phyloP scores from a whole-genome alignment of 192 early-diverging fungal species.

The Entomortierella chlamydospora region DNA sequence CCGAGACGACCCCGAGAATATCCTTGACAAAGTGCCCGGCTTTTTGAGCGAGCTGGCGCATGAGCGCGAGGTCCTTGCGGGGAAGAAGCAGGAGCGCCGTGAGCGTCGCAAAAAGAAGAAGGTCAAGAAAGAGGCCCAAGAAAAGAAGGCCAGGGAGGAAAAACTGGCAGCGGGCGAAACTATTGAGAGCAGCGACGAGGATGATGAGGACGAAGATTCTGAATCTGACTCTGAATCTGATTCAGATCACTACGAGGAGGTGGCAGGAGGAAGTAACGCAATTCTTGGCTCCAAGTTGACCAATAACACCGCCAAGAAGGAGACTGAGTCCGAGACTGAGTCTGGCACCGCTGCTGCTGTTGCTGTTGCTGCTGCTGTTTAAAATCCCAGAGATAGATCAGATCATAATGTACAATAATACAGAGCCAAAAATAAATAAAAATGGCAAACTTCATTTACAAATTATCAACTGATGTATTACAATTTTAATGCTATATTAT shows the following conservation, averaged over 20 bases:
- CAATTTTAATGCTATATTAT: background rate
- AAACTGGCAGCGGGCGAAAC: slow-evolving; percentile 26
- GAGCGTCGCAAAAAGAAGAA: slow-evolving; percentile 37
- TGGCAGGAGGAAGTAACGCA: background rate
- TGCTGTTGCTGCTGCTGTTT: slow-evolving; percentile 15
- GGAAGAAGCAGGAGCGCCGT: slow-evolving; percentile 31
- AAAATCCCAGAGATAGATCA: no score
- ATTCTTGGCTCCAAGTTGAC: background rate
- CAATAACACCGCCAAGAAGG: slow-evolving; percentile 2
- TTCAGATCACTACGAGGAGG: slow-evolving; percentile 22
- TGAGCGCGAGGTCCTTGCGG: slow-evolving; percentile 25
- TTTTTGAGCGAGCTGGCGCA: slow-evolving; percentile 33
- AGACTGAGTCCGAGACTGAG: background rate
- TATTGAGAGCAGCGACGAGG: slow-evolving; percentile 25
- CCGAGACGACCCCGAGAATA: slow-evolving; percentile 48
- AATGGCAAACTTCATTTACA: no score
- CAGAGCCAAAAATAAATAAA: background rate
- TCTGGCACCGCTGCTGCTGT: slow-evolving; percentile 3
- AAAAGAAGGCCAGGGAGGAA: slow-evolving; percentile 45
- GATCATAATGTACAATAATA: background rate
- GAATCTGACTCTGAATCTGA: slow-evolving; percentile 44
- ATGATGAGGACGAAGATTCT: slow-evolving; percentile 15
- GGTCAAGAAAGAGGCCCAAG: slow-evolving; percentile 28
- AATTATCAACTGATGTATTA: background rate
- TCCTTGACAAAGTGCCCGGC: slow-evolving; percentile 34